phyloP scores from a whole-genome alignment of 2,329 filamentous ascomycete genomes.

The Talaromyces funiculosus region DNA sequence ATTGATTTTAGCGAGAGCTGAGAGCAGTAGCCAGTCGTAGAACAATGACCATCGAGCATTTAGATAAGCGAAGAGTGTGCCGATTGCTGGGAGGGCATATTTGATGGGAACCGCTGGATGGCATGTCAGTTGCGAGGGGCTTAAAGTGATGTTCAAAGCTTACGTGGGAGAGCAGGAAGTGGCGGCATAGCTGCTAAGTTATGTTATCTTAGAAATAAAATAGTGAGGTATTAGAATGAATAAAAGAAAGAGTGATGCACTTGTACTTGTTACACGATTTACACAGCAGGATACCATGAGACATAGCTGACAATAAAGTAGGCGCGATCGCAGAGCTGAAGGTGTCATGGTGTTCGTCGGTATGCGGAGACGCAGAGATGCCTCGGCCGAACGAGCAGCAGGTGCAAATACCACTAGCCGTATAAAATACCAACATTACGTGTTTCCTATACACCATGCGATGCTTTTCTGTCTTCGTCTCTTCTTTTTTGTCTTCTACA shows the following conservation, averaged over 20 bases:
- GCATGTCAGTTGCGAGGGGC: neutral
- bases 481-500: neutral
- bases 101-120: constrained; percentile 32
- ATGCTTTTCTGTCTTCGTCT: neutral
- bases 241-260: neutral
- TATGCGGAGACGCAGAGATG: neutral
- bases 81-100: constrained; percentile 54
- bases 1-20: constrained; percentile 45
- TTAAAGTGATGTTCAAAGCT: neutral
- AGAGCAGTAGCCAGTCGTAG: constrained; percentile 61
- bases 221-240: neutral
- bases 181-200: constrained; percentile 8
- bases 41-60: constrained; percentile 64
- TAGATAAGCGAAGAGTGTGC: constrained; percentile 67
- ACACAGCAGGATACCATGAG: neutral
- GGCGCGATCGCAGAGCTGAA: neutral
- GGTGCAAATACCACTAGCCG: neutral
- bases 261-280: neutral
- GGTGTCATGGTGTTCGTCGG: neutral
- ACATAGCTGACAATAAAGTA: constrained; percentile 1
- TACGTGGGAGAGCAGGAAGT: constrained; percentile 7
- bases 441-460: neutral
- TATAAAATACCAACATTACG: neutral
- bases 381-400: neutral
- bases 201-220: neutral